Evolutionary conservation across 768 basidiomycete genomes (phyloP).

Genomic region (Russula vinacea): DNA sequence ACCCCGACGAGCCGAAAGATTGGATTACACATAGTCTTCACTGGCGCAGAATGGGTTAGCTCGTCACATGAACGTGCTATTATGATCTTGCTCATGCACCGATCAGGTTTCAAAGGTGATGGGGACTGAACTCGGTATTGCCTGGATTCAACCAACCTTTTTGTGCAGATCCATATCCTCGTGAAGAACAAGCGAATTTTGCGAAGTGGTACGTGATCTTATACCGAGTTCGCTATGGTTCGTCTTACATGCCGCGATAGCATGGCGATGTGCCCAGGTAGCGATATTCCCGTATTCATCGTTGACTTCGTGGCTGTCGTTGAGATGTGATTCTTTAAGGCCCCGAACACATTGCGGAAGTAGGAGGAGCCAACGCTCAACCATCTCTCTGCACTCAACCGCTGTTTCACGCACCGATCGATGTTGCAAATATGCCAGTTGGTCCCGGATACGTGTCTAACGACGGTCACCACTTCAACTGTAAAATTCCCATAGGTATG

Average conservation of each 20-base stretch:
- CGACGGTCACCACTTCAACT: constrained; percentile 55
- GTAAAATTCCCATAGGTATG: constrained; percentile 51
- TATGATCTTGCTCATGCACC: background rate
- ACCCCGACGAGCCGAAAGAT: constrained; percentile 51
- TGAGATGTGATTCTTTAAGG: constrained; percentile 37
- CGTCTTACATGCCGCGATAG: constrained; percentile 32
- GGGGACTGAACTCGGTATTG: background rate
- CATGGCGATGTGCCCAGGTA: constrained; percentile 53
- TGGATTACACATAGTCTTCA: constrained; percentile 52
- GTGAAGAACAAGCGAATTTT: constrained; percentile 53
- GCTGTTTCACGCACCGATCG: constrained; percentile 46
- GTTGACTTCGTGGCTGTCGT: background rate
- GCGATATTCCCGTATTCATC: background rate
- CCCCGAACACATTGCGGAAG: constrained; percentile 45
- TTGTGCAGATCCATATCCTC: constrained; percentile 53
- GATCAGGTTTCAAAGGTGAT: constrained; percentile 52
- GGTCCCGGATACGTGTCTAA: constrained; percentile 50
- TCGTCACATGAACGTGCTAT: constrained; percentile 12
- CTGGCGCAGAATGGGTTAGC: constrained; percentile 57
- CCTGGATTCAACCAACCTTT: background rate
- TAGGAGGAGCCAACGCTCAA: constrained; percentile 35
- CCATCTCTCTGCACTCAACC: constrained; percentile 55
- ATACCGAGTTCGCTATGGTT: background rate
- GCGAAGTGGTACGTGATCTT: constrained; percentile 46
- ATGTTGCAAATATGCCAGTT: constrained; percentile 33